Base-by-base conservation (phyloP, 805 yeast genomes). In the Suhomyces kilbournensis region DNA sequence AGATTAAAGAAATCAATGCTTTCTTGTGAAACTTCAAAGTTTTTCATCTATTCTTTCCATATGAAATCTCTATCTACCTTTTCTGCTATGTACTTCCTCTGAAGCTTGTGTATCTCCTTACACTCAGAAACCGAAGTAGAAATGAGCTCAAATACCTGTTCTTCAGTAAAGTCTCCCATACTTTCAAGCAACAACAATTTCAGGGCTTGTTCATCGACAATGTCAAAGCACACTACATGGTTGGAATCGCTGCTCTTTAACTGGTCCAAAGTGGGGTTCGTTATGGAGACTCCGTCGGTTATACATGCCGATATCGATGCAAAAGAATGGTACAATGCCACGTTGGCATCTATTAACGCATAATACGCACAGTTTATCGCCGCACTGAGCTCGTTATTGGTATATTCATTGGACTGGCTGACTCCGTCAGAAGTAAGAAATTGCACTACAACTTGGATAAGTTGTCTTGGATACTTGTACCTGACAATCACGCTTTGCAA, bases 331-430 rank as follows among this genome's bases (percentile, higher is more conserved):
- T 76, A 72, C 50, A 93, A 67, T 0, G 90, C 86, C 17, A 92
- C 76, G 45, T 89, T 90, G 6, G 96, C 87, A 66, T 91, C 93
- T 1, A 91, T 66, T 44, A 93, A 76, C 0, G 97, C 96, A 56
- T 88, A 69, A 56, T 76, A 84, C 1, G 85, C 71, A 2, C 90
- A 85, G 66, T 94, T 93, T 39, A 93, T 76, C 20, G 87, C 85
- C 1, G 85, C 83, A 48, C 84, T 79, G 43, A 89, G 67, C 62
- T 88, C 90, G 51, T 78, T 76, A 42, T 74, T 66, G 25, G 77
- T 65, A 54, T 60, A 68, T 28, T 58, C 65, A 12, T 58, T 53
- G 22, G 49, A 14, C 28, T 38, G 40, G 19, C 39, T 48, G 45
- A 49, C 50, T 10, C 56, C 63, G 50, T 71, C 76, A 7, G 68